Conservation (phyloP, 805 yeast species). For the Sungouiella blattae region DNA sequence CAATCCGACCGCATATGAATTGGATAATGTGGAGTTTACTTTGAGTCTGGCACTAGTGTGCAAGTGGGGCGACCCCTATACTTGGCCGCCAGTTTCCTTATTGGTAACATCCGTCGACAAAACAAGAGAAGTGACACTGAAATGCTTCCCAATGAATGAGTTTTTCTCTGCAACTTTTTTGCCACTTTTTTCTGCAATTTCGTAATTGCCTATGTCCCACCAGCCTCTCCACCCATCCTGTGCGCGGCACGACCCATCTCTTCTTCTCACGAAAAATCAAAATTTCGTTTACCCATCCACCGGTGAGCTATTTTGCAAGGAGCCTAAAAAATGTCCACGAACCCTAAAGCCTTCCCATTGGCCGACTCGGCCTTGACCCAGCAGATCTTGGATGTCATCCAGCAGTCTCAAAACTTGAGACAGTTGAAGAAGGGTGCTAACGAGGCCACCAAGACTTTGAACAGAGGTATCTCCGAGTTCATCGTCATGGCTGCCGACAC, state of each 20-base stretch:
- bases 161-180: too few species aligned
- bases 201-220: too few species aligned
- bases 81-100: too few species aligned
- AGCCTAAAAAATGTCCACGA: slow-evolving; percentile 63
- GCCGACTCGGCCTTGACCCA: slow-evolving; percentile 95
- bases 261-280: neutral
- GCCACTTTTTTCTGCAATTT: too few species aligned
- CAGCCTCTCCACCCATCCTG: too few species aligned
- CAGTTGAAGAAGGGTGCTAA: slow-evolving; percentile 99
- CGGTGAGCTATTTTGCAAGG: slow-evolving; percentile 32
- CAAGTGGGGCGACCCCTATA: too few species aligned
- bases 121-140: too few species aligned
- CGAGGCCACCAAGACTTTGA: slow-evolving; percentile 98
- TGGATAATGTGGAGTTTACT: too few species aligned
- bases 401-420: slow-evolving; percentile 96
- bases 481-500: slow-evolving; percentile 99
- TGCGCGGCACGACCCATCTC: neutral
- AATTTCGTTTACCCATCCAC: slow-evolving; percentile 8
- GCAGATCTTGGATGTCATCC: slow-evolving; percentile 96
- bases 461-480: slow-evolving; percentile 99
- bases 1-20: too few species aligned
- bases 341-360: slow-evolving; percentile 98
- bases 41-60: too few species aligned
- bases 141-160: too few species aligned
- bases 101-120: too few species aligned